phyloP scores from a whole-genome alignment of 768 basidiomycete species.

The Lactarius psammicola region DNA sequence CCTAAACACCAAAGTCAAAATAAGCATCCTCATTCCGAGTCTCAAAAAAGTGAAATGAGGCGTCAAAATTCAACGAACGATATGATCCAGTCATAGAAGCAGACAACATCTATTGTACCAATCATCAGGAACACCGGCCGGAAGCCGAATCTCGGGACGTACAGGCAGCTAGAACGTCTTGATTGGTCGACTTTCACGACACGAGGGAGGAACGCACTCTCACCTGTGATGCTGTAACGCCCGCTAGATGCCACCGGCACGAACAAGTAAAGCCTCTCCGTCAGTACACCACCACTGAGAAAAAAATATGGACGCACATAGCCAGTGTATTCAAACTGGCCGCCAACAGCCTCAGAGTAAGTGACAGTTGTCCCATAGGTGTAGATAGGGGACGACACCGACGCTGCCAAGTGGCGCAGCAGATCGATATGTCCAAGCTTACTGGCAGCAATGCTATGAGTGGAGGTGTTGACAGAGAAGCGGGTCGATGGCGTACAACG shows the following conservation, averaged over 20 bases:
- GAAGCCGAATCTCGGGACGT: background rate
- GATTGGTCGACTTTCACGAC: background rate
- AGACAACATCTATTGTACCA: constrained; percentile 13
- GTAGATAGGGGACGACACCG: background rate
- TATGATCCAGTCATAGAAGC: constrained; percentile 28
- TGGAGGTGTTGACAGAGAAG: background rate
- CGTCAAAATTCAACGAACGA: constrained; percentile 16
- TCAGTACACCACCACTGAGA: background rate
- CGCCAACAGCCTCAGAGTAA: background rate
- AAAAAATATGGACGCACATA: background rate
- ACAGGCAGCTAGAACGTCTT: constrained; percentile 10
- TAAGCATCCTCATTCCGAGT: background rate
- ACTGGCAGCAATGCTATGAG: background rate
- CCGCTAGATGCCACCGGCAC: constrained; percentile 10
- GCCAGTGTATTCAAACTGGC: background rate
- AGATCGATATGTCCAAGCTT: background rate
- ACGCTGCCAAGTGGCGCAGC: background rate
- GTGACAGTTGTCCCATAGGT: background rate
- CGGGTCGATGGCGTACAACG: background rate
- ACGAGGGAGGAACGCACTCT: background rate
- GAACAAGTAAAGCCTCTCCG: background rate
- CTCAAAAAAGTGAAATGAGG: background rate
- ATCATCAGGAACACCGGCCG: background rate
- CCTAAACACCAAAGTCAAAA: constrained; percentile 4
- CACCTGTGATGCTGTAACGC: constrained; percentile 17